Evolutionary conservation across 495 filamentous ascomycete genomes (phyloP).

Genomic region (Lasiosphaeria ovina): DNA sequence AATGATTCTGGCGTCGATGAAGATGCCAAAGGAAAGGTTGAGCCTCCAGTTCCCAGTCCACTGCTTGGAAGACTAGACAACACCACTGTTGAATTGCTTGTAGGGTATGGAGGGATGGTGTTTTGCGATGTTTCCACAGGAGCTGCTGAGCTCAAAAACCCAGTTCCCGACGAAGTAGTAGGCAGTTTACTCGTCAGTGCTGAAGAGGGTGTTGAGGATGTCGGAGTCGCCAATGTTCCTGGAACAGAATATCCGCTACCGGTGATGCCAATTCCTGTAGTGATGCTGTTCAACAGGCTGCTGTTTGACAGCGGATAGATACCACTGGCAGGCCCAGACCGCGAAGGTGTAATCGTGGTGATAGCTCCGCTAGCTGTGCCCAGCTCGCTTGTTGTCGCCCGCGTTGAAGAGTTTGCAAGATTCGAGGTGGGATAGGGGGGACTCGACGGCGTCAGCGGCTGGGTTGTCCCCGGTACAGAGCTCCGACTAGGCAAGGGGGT

Average conservation of each 20-base stretch:
- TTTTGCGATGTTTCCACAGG: constrained; percentile 13
- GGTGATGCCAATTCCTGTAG: constrained; percentile 14
- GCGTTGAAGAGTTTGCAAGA: constrained; percentile 6
- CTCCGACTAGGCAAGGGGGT: not conserved
- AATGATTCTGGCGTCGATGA: not conserved
- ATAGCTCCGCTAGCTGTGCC: constrained; percentile 1
- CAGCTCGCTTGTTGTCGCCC: not conserved
- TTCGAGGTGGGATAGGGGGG: constrained; percentile 7
- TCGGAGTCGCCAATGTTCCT: not conserved
- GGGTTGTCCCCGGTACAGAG: constrained; percentile 1
- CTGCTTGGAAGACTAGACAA: constrained; percentile 9
- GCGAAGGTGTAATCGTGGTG: not conserved
- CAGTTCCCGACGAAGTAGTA: not conserved
- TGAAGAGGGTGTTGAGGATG: not conserved
- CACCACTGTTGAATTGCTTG: constrained; percentile 4
- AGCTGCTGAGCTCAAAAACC: not conserved
- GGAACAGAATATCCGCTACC: constrained; percentile 5
- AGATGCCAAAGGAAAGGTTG: not conserved
- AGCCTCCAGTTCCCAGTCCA: constrained; percentile 1
- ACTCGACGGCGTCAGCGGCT: not conserved
- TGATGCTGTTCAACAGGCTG: not conserved
- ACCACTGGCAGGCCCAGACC: constrained; percentile 4
- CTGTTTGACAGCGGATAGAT: constrained; percentile 19
- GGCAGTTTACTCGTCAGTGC: not conserved
- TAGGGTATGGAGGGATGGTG: constrained; percentile 9